Evolutionary conservation across 768 basidiomycete genomes (phyloP).

Genomic region (Dacryopinax spathularia): DNA sequence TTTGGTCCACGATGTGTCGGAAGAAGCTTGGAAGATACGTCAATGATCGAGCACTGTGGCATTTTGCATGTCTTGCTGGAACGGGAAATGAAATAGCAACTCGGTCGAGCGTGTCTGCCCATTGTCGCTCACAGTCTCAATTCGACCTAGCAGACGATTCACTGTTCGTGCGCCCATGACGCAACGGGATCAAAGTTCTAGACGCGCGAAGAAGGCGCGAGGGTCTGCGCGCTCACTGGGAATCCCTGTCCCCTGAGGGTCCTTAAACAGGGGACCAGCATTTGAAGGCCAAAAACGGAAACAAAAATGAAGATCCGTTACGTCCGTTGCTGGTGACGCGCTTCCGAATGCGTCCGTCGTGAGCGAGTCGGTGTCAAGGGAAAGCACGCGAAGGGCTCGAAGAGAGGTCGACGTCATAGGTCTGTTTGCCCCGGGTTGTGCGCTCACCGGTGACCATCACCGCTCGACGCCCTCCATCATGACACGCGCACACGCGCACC

Average conservation of each 20-base stretch:
- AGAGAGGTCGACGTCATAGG: neutral
- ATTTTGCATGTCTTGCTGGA: neutral
- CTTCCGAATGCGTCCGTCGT: neutral
- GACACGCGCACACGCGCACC: neutral
- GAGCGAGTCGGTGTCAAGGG: neutral
- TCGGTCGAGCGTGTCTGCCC: neutral
- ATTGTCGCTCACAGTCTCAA: too few species aligned
- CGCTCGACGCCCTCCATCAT: neutral
- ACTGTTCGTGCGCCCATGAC: neutral
- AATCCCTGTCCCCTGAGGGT: neutral
- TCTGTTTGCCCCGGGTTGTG: too few species aligned
- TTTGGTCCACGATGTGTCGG: constrained; percentile 1
- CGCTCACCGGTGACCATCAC: neutral
- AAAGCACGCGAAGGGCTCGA: neutral
- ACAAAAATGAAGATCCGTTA: too few species aligned
- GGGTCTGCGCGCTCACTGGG: neutral
- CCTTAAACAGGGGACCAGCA: neutral
- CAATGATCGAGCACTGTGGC: neutral
- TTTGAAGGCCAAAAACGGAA: too few species aligned
- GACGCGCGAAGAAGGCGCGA: neutral
- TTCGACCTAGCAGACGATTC: too few species aligned
- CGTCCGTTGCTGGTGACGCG: too few species aligned
- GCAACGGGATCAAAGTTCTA: neutral
- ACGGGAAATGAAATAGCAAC: neutral
- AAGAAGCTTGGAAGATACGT: neutral